Evolutionary conservation across 1,284 basidiomycete species (phyloP).

Genomic region (Testicularia cyperi): DNA sequence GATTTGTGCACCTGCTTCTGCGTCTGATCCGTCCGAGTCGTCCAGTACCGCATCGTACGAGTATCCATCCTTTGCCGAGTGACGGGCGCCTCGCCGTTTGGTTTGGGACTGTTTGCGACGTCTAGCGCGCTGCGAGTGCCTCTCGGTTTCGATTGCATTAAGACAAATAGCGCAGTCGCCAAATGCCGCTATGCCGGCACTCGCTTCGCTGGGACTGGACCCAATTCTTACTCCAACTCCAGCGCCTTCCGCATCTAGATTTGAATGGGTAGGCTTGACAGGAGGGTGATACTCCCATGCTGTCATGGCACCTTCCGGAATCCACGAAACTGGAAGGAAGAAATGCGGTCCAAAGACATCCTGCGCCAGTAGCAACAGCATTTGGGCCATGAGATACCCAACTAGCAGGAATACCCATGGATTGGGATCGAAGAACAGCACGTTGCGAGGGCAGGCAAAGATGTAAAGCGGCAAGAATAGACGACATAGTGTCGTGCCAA

Average conservation of each 20-base stretch:
- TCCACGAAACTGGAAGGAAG: constrained; percentile 67
- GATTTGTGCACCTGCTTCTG: too few relatives aligned
- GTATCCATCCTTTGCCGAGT: too few relatives aligned
- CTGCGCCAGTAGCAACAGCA: constrained; percentile 71
- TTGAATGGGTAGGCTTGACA: background rate
- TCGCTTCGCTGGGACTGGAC: background rate
- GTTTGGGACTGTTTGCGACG: too few relatives aligned
- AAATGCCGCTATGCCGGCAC: background rate
- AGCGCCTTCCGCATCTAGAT: background rate
- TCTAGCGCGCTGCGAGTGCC: too few relatives aligned
- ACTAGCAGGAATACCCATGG: constrained; percentile 72
- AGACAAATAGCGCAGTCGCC: constrained; percentile 33
- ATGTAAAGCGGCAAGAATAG: constrained; percentile 75
- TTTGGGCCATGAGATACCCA: constrained; percentile 70
- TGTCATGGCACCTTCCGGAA: constrained; percentile 6
- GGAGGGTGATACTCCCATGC: constrained; percentile 33
- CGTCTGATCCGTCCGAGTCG: too few relatives aligned
- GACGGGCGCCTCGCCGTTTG: too few relatives aligned
- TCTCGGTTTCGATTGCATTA: constrained; percentile 10
- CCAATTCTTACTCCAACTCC: background rate
- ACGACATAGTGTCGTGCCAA: constrained; percentile 74
- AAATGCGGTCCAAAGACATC: constrained; percentile 77
- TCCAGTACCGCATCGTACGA: too few relatives aligned
- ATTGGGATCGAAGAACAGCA: constrained; percentile 74
- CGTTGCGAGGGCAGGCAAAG: constrained; percentile 77